A percentile compares a stretch with the other conserved stretches of the same genome.
phyloP scores from a whole-genome alignment of 176 grass and related monocot genomes.

The Cenchrus americanus region DNA sequence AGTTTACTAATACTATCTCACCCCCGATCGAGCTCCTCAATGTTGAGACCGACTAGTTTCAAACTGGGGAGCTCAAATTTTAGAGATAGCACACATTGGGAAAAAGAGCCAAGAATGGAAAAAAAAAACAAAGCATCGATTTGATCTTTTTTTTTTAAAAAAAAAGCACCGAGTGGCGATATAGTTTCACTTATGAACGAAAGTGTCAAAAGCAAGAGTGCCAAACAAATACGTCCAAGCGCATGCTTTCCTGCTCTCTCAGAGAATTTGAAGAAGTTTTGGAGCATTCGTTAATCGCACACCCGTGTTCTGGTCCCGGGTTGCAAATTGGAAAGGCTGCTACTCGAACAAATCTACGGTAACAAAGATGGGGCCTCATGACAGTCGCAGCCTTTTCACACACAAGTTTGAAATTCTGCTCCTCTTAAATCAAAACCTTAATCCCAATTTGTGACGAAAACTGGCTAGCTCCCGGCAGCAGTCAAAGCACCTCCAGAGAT shows the following conservation, averaged over 20 bases:
- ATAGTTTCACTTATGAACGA: neutral
- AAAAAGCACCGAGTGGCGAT: neutral
- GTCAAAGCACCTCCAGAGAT: conserved; percentile 8
- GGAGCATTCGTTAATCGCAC: neutral
- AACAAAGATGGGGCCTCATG: no score
- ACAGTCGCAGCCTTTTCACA: neutral
- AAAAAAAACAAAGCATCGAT: neutral
- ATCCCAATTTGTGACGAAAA: neutral
- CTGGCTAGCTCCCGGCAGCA: neutral
- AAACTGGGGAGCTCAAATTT: neutral
- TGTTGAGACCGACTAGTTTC: neutral
- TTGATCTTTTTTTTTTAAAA: neutral
- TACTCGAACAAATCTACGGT: no score
- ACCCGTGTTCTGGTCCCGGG: no score
- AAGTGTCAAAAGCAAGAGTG: neutral
- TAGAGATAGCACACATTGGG: neutral
- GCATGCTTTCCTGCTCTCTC: neutral
- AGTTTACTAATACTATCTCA: neutral
- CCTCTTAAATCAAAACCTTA: neutral
- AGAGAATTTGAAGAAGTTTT: conserved; percentile 1
- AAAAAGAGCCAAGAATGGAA: neutral
- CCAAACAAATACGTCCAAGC: neutral
- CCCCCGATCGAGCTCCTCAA: neutral
- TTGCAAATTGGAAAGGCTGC: no score
- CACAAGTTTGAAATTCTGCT: neutral